Evolutionary conservation across 495 filamentous ascomycete species (phyloP).

Genomic region (Oidiodendron maius): DNA sequence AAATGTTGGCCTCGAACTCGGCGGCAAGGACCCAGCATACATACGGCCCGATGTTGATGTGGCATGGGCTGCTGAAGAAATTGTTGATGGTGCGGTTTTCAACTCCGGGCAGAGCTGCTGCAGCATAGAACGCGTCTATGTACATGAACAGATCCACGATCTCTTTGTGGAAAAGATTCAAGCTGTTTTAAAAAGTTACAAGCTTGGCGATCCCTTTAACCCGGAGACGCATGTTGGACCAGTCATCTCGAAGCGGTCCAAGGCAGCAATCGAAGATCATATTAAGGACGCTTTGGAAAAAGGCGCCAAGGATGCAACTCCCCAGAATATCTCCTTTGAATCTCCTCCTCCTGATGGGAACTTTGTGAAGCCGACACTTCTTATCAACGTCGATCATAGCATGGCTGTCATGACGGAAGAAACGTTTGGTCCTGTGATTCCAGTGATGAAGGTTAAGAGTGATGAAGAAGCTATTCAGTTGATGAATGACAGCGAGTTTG

Average conservation of each 20-base stretch:
- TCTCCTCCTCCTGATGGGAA: slow-evolving; percentile 67
- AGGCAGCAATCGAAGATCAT: slow-evolving; percentile 70
- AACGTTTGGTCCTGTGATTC: slow-evolving; percentile 92
- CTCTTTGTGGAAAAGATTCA: slow-evolving; percentile 71
- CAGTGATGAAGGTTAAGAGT: slow-evolving; percentile 82
- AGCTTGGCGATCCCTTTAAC: slow-evolving; percentile 79
- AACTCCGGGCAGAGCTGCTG: slow-evolving; percentile 98
- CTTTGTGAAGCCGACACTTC: slow-evolving; percentile 77
- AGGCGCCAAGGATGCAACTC: slow-evolving; percentile 79
- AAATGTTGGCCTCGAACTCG: slow-evolving; percentile 80
- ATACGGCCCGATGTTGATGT: slow-evolving; percentile 81
- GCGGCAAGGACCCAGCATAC: slow-evolving; percentile 91
- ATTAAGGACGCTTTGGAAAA: slow-evolving; percentile 79
- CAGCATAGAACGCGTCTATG: slow-evolving; percentile 86
- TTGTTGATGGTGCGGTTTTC: slow-evolving; percentile 90
- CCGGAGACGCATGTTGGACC: slow-evolving; percentile 78
- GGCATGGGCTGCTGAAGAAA: slow-evolving; percentile 84
- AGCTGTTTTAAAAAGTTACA: slow-evolving; percentile 80
- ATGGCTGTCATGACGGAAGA: slow-evolving; percentile 95
- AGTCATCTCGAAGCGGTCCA: slow-evolving; percentile 73
- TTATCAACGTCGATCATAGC: slow-evolving; percentile 73
- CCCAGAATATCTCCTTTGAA: slow-evolving; percentile 68
- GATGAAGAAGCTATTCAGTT: slow-evolving; percentile 77
- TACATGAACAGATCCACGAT: slow-evolving; percentile 77
- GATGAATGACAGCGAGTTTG: slow-evolving; percentile 96